Conservation (phyloP, 768 basidiomycete genomes). For the Tricholoma flavovirens region DNA sequence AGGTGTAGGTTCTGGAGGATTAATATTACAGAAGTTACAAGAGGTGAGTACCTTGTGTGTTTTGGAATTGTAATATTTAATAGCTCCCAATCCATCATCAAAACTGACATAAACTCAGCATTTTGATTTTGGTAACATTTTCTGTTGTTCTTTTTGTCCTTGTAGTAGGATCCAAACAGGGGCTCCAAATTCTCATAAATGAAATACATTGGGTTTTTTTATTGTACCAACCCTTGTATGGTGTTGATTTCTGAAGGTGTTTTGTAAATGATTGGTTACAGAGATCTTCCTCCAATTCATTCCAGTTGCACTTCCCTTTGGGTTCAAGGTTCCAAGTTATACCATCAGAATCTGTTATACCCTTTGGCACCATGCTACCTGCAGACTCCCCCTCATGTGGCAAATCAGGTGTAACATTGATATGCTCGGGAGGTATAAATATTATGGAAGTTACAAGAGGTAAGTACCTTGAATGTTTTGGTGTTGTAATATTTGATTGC, state of each 20-base stretch:
- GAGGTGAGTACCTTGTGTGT: neutral
- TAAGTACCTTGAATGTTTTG: neutral
- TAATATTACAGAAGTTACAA: neutral
- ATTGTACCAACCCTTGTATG: constrained; percentile 14
- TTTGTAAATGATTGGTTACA: neutral
- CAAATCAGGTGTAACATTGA: too few relatives aligned
- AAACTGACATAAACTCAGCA: neutral
- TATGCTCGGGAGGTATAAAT: too few relatives aligned
- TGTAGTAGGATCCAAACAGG: constrained; percentile 12
- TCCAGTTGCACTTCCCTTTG: too few relatives aligned
- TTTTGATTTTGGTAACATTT: constrained; percentile 4
- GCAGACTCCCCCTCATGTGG: too few relatives aligned
- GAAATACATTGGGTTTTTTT: constrained; percentile 20
- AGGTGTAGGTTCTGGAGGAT: neutral
- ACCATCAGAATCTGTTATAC: too few relatives aligned
- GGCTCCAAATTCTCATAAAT: constrained; percentile 18
- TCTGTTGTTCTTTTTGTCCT: constrained; percentile 3
- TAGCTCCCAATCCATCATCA: neutral
- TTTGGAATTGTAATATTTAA: neutral
- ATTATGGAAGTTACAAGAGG: neutral
- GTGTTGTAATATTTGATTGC: constrained; percentile 1
- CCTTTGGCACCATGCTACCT: too few relatives aligned
- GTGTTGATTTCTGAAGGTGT: constrained; percentile 4
- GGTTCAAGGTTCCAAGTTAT: too few relatives aligned
- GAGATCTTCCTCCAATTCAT: too few relatives aligned